Percentiles rank a stretch among this genome's conserved stretches.
Conservation (phyloP, 2,329 filamentous ascomycete species). For the Ascochyta rabiei region DNA sequence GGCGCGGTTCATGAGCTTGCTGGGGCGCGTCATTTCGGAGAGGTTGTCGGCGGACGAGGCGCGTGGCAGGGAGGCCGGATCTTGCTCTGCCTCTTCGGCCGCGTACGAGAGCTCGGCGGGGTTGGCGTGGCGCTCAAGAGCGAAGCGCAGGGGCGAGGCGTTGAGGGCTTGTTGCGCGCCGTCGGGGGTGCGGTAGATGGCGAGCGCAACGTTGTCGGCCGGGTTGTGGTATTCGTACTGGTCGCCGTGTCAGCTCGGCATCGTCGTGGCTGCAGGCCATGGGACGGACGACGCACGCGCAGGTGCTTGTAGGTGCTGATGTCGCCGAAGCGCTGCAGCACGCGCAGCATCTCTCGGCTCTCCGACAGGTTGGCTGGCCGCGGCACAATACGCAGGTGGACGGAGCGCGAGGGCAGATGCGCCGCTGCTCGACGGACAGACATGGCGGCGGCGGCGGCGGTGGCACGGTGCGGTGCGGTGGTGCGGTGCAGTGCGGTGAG, state of each 20-base stretch:
- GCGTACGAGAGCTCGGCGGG: slow-evolving; percentile 3
- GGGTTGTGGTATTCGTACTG: slow-evolving; percentile 53
- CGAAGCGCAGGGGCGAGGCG: slow-evolving; percentile 55
- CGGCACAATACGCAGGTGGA: slow-evolving; percentile 56
- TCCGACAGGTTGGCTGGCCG: slow-evolving; percentile 56
- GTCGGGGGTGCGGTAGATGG: slow-evolving; percentile 52
- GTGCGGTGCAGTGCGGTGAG: neutral
- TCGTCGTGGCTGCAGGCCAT: neutral
- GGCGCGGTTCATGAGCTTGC: slow-evolving; percentile 27
- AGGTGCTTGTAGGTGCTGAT: slow-evolving; percentile 56
- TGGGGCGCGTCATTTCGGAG: slow-evolving; percentile 41
- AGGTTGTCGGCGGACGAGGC: slow-evolving; percentile 19
- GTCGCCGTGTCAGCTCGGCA: neutral
- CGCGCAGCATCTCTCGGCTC: slow-evolving; percentile 55
- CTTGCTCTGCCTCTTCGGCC: slow-evolving; percentile 18
- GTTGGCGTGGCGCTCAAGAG: slow-evolving; percentile 44
- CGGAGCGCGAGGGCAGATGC: slow-evolving; percentile 48
- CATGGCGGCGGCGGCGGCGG: slow-evolving; percentile 28
- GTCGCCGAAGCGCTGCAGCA: slow-evolving; percentile 57
- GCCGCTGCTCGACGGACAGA: slow-evolving; percentile 33
- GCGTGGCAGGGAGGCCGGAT: slow-evolving; percentile 9
- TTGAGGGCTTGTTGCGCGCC: slow-evolving; percentile 51
- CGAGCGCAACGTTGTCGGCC: slow-evolving; percentile 52
- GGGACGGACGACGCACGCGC: slow-evolving; percentile 34
- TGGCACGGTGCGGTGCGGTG: neutral